Conservation (phyloP, 495 filamentous ascomycete species). For the Aspergillus biplanus region DNA sequence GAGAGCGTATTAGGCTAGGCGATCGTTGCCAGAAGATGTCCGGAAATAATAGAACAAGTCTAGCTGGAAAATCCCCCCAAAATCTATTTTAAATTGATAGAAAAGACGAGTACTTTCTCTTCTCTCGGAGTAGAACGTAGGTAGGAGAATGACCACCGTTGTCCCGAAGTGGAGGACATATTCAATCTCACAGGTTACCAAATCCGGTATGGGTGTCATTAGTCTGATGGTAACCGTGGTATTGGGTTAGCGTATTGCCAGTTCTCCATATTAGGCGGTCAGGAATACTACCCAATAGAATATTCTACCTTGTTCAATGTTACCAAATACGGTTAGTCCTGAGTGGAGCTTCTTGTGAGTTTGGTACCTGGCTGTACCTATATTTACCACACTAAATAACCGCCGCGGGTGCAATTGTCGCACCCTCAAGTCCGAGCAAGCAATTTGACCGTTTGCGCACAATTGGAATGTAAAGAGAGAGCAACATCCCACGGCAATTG, state of each 20-base stretch:
- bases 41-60: too few relatives aligned
- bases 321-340: background rate
- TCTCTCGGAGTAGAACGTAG: too few relatives aligned
- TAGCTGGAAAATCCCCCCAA: too few relatives aligned
- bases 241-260: background rate
- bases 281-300: background rate
- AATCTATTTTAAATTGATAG: too few relatives aligned
- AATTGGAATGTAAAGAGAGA: background rate
- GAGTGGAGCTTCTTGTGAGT: background rate
- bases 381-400: background rate
- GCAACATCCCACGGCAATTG: background rate
- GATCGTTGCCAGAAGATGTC: too few relatives aligned
- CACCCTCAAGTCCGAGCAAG: background rate
- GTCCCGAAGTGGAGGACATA: background rate
- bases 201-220: background rate
- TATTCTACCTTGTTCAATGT: background rate
- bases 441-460: background rate
- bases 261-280: background rate
- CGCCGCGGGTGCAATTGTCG: background rate
- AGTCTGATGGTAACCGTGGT: background rate
- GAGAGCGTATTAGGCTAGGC: too few relatives aligned
- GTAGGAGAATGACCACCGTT: background rate
- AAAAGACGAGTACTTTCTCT: too few relatives aligned
- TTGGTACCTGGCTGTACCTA: background rate
- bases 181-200: background rate